Evolutionary conservation across 2,329 filamentous ascomycete species (phyloP), one percentile per base, ranked within the genome.

Genomic region (Fusarium nurragi): DNA sequence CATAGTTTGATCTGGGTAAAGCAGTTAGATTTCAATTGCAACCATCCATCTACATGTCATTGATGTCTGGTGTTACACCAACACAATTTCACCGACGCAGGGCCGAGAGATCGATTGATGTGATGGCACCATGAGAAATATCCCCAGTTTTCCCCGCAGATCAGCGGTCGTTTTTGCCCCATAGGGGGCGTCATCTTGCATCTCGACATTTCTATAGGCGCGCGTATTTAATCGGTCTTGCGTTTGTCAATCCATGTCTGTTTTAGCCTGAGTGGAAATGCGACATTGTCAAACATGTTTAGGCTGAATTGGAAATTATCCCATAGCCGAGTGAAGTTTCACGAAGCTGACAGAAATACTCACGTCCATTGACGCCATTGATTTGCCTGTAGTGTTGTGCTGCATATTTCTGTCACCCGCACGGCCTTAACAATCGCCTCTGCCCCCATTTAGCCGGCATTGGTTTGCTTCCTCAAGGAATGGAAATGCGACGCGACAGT

Each of bases 131-230:
- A 22, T n/a, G 9, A 34, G 9, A 5, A 22, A 25, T 34, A 12
- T 45, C 49, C 56, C 56, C 55, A 61, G 57, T 41, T 61, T 61
- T 48, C 58, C 56, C 58, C 56, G 58, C 58, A 49, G 58, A 61
- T 61, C 49, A 22, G 28, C 58, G 22, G 10, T 7, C 4, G 7
- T n/a, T 16, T 32, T 47, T 38, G 19, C 58, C 34, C 14, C 18
- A 25, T 61, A 19, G 0, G 43, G 39, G 13, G 0, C 12, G 4
- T n/a, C 34, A 46, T 53, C 14, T 61, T 22, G 19, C 9, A 10
- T 26, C 21, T 25, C 30, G 25, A 2, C 37, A 18, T n/a, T 51
- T 25, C 39, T 28, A 59, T 54, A 51, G 55, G 55, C 28, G 54
- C 55, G 55, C 53, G 21, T 59, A 59, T 32, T 26, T 19, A 3